phyloP scores from a whole-genome alignment of 1,284 basidiomycete species.

The Irpex sp. region DNA sequence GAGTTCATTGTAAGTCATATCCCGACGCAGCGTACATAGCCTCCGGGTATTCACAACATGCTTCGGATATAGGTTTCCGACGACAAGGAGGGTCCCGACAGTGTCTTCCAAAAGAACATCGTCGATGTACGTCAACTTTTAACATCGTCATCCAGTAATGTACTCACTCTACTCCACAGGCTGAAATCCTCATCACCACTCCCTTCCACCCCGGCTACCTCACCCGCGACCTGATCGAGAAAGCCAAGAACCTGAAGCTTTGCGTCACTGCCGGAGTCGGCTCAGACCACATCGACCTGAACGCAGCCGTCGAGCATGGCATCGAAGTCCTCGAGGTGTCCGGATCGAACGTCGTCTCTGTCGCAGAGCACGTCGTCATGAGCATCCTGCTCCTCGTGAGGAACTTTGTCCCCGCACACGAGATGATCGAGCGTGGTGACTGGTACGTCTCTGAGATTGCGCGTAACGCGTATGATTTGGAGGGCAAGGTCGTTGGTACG shows the following conservation, averaged over 20 bases:
- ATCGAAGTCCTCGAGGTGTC: constrained; percentile 19
- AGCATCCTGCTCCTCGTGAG: constrained; percentile 78
- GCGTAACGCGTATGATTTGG: constrained; percentile 80
- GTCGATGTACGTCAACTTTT: constrained; percentile 60
- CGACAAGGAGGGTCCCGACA: constrained; percentile 83
- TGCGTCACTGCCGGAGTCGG: constrained; percentile 92
- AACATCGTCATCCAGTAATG: not conserved
- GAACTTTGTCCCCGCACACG: constrained; percentile 79
- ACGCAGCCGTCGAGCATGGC: constrained; percentile 40
- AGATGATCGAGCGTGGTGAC: constrained; percentile 78
- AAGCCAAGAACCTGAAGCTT: constrained; percentile 84
- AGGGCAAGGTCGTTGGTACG: constrained; percentile 88
- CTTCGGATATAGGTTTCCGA: constrained; percentile 38
- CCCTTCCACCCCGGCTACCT: constrained; percentile 91
- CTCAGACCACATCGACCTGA: constrained; percentile 87
- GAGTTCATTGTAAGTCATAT: constrained; percentile 51
- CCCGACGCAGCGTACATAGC: not conserved
- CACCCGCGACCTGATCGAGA: constrained; percentile 66
- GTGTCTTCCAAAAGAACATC: constrained; percentile 84
- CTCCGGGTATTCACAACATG: not conserved
- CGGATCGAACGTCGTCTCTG: constrained; percentile 71
- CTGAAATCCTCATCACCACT: constrained; percentile 79
- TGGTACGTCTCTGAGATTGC: constrained; percentile 82
- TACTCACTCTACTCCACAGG: constrained; percentile 25
- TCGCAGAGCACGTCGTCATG: constrained; percentile 86